Percentiles rank a stretch among this genome's conserved stretches.
Conservation (phyloP, 164 flowering plant genomes). For the Macadamia integrifolia region DNA sequence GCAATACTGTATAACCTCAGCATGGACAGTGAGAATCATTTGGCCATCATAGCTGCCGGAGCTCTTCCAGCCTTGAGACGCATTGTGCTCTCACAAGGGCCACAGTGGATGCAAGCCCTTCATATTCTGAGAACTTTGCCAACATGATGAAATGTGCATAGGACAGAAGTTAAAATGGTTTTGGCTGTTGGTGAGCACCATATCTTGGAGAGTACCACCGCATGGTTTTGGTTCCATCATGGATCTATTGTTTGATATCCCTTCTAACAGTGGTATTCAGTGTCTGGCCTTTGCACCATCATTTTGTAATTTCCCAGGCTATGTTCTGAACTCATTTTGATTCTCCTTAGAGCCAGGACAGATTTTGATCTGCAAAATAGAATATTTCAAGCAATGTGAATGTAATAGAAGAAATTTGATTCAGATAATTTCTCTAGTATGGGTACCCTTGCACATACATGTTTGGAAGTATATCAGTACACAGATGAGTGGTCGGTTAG, state of each 20-base stretch:
- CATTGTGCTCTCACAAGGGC: slow-evolving; percentile 48
- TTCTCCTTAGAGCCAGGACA: not conserved
- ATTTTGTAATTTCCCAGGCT: not conserved
- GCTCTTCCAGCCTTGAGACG: slow-evolving; percentile 59
- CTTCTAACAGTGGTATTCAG: not conserved
- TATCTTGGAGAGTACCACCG: not conserved
- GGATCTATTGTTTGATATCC: not conserved
- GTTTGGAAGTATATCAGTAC: not conserved
- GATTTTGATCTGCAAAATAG: not conserved
- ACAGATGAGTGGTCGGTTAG: too few species aligned
- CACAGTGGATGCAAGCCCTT: slow-evolving; percentile 67
- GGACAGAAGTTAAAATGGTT: too few species aligned
- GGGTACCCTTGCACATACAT: not conserved
- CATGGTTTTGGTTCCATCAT: not conserved
- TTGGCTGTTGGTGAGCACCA: not conserved
- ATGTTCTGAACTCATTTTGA: not conserved
- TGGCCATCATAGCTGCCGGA: slow-evolving; percentile 66
- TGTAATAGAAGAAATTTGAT: not conserved
- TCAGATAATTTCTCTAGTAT: too few species aligned
- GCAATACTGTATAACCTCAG: slow-evolving; percentile 61
- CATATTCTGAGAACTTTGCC: slow-evolving; percentile 65
- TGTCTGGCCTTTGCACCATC: not conserved
- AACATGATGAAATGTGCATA: slow-evolving; percentile 18
- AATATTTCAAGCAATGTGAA: not conserved
- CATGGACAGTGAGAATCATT: slow-evolving; percentile 78